A percentile compares a stretch with the other conserved stretches of the same genome.
Evolutionary conservation across 83 land plant genomes (phyloP).

Genomic region (Picea abies): DNA sequence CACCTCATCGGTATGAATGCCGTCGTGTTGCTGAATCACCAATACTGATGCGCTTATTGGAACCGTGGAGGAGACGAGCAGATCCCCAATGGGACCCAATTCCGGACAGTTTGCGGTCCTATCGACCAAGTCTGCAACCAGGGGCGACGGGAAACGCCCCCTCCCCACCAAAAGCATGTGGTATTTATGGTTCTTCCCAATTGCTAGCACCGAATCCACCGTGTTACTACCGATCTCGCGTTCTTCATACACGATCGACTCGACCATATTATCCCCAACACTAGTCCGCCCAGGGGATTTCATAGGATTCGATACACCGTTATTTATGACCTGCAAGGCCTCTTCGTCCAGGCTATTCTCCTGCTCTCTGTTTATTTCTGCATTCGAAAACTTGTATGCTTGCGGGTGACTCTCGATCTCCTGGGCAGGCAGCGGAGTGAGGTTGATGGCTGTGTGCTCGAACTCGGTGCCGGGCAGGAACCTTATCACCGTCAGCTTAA

Average conservation of each 20-base stretch:
- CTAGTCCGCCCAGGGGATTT: too few species aligned
- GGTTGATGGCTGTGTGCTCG: constrained; percentile 25
- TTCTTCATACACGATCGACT: constrained; percentile 26
- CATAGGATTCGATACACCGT: too few species aligned
- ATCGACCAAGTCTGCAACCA: constrained; percentile 29
- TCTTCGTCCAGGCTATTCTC: constrained; percentile 29
- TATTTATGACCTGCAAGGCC: background rate
- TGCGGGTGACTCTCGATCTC: background rate
- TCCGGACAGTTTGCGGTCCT: constrained; percentile 50
- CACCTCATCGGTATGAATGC: too few species aligned
- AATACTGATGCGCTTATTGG: constrained; percentile 31
- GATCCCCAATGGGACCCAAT: constrained; percentile 24
- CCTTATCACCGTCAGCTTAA: constrained; percentile 15
- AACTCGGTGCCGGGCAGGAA: constrained; percentile 16
- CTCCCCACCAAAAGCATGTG: background rate
- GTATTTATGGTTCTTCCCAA: constrained; percentile 28
- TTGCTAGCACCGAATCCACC: constrained; percentile 37
- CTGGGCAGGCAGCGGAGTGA: constrained; percentile 20
- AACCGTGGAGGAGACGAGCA: constrained; percentile 17
- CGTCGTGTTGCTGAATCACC: constrained; percentile 23
- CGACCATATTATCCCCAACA: background rate
- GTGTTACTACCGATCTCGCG: constrained; percentile 17
- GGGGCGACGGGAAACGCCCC: constrained; percentile 14
- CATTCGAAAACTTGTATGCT: background rate
- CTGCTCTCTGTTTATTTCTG: constrained; percentile 30